phyloP scores from a whole-genome alignment of 2,329 filamentous ascomycete genomes.

The Beauveria bassiana region DNA sequence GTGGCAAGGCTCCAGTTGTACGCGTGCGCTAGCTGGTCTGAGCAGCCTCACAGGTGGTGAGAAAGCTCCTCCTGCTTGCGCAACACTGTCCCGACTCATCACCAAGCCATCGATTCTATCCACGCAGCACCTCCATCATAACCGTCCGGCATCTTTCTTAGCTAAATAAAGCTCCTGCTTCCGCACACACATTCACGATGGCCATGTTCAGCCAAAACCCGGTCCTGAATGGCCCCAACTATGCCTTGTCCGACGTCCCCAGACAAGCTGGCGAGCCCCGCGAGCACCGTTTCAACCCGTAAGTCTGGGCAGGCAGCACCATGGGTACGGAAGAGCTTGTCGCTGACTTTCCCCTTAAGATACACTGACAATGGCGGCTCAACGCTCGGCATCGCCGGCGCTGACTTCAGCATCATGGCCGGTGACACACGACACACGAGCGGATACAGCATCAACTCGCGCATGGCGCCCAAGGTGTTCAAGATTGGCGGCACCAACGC shows the following conservation, averaged over 20 bases:
- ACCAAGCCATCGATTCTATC: slow-evolving; percentile 6
- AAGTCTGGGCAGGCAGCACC: slow-evolving; percentile 19
- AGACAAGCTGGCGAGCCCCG: slow-evolving; percentile 47
- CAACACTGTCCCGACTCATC: neutral
- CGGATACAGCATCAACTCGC: slow-evolving; percentile 98
- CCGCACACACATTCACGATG: slow-evolving; percentile 35
- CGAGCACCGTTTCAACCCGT: slow-evolving; percentile 91
- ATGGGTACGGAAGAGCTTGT: no score
- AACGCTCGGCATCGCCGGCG: slow-evolving; percentile 87
- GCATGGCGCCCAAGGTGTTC: slow-evolving; percentile 93
- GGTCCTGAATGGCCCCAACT: slow-evolving; percentile 60
- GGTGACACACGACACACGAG: slow-evolving; percentile 94
- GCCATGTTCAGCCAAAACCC: slow-evolving; percentile 66
- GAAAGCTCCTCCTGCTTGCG: slow-evolving; percentile 7
- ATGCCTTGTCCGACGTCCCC: slow-evolving; percentile 57
- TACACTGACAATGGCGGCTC: slow-evolving; percentile 98
- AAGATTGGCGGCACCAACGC: slow-evolving; percentile 88
- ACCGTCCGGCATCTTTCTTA: neutral
- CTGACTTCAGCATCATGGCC: slow-evolving; percentile 91
- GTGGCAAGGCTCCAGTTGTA: slow-evolving; percentile 13
- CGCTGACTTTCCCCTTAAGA: slow-evolving; percentile 32
- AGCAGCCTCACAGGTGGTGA: slow-evolving; percentile 1
- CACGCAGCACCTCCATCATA: slow-evolving; percentile 3
- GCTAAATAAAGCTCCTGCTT: neutral
- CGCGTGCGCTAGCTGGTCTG: slow-evolving; percentile 11